Conservation (phyloP, 805 yeast genomes). For the Kazachstania africana region DNA sequence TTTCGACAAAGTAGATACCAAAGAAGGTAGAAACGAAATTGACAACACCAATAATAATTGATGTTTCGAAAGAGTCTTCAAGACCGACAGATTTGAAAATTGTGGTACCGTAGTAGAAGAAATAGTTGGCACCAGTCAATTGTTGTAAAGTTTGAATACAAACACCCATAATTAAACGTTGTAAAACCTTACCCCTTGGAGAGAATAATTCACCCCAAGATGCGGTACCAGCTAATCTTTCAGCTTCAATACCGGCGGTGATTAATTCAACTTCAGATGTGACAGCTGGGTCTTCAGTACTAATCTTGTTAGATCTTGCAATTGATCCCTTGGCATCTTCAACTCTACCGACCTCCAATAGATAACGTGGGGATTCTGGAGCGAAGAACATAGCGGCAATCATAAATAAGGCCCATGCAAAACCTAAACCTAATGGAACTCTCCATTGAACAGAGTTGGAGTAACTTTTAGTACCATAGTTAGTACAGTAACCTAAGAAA, state of each 20-base stretch:
- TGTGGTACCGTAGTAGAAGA: conserved; percentile 52
- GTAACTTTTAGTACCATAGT: conserved; percentile 48
- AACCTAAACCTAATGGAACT: conserved; percentile 51
- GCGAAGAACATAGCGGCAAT: conserved; percentile 33
- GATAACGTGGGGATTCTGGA: conserved; percentile 66
- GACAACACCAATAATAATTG: conserved; percentile 43
- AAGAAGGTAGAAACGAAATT: conserved; percentile 44
- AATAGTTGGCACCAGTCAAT: conserved; percentile 49
- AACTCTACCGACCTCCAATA: conserved; percentile 38
- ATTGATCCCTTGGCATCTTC: conserved; percentile 46
- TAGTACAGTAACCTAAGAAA: conserved; percentile 63
- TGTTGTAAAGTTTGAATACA: conserved; percentile 49
- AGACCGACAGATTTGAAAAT: conserved; percentile 48
- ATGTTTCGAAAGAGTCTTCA: conserved; percentile 41
- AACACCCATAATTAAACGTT: conserved; percentile 37
- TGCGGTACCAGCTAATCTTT: conserved; percentile 49
- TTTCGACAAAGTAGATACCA: conserved; percentile 37
- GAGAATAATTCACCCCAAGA: conserved; percentile 53
- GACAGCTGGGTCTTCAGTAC: conserved; percentile 43
- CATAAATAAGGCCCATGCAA: conserved; percentile 33
- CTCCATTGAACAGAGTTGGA: conserved; percentile 69
- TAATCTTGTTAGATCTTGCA: conserved; percentile 45
- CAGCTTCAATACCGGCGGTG: conserved; percentile 49
- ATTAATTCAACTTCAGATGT: conserved; percentile 46
- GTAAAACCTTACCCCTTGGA: conserved; percentile 51